Evolutionary conservation across 139 green algal genomes (phyloP).

Genomic region (Coelastrella sp.): DNA sequence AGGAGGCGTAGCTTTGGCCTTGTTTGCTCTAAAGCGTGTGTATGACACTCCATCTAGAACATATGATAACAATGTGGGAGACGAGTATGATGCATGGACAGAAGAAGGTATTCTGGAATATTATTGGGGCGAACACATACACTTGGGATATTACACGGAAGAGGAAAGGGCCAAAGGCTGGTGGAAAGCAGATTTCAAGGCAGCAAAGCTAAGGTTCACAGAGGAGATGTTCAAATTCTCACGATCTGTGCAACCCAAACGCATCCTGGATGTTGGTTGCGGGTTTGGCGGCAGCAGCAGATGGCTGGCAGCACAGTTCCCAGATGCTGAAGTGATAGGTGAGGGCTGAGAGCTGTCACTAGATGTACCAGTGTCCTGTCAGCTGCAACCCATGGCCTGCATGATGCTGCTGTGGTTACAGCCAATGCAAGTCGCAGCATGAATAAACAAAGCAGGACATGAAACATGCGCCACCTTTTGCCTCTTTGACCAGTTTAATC

Average conservation of each 20-base stretch:
- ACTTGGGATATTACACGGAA: conserved; percentile 94
- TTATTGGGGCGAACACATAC: conserved; percentile 98
- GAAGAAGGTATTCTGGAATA: conserved; percentile 88
- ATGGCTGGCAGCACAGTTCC: conserved; percentile 84
- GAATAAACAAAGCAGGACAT: too few species aligned
- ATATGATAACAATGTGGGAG: conserved; percentile 90
- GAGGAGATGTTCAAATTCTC: conserved; percentile 70
- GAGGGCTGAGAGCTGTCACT: too few species aligned
- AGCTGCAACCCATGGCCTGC: too few species aligned
- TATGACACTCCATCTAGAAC: conserved; percentile 82
- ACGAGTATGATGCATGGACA: conserved; percentile 96
- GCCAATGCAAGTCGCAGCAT: too few species aligned
- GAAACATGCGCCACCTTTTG: too few species aligned
- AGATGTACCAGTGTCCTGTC: not conserved
- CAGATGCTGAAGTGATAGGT: conserved; percentile 78
- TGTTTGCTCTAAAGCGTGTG: conserved; percentile 49
- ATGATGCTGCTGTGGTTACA: too few species aligned
- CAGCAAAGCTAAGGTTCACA: conserved; percentile 85
- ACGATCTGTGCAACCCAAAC: conserved; percentile 51
- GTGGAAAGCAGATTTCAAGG: conserved; percentile 93
- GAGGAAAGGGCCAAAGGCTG: conserved; percentile 78
- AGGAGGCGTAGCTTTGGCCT: conserved; percentile 13
- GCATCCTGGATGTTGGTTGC: conserved; percentile 94
- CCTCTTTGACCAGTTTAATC: too few species aligned
- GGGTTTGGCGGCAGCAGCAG: conserved; percentile 93